Conservation (phyloP, 805 yeast species). For the Wickerhamiella musiphila region DNA sequence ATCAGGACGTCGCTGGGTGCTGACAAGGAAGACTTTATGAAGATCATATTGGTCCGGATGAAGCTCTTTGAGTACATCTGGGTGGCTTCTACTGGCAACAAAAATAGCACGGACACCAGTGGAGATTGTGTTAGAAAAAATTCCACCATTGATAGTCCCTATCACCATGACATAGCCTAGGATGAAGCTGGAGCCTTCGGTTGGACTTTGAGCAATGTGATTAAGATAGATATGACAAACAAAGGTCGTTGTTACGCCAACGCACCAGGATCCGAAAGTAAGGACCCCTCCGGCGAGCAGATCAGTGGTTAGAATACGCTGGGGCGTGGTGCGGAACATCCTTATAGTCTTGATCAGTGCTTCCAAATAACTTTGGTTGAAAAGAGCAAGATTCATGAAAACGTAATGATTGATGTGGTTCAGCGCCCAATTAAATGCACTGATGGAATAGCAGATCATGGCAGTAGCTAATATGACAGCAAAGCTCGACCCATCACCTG, state of each 20-base stretch:
- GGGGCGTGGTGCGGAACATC: constrained; percentile 59
- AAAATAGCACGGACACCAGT: constrained; percentile 74
- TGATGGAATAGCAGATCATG: constrained; percentile 24
- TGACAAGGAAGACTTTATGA: too few relatives aligned
- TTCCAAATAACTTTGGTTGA: constrained; percentile 58
- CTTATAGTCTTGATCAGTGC: constrained; percentile 75
- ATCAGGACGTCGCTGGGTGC: too few relatives aligned
- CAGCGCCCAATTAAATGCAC: constrained; percentile 60
- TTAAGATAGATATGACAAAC: constrained; percentile 49
- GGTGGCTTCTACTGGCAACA: constrained; percentile 69
- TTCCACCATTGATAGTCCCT: constrained; percentile 56
- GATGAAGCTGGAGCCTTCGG: constrained; percentile 25
- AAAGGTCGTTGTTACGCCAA: constrained; percentile 47
- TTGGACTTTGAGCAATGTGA: constrained; percentile 57
- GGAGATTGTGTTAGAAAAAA: constrained; percentile 56
- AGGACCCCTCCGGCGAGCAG: constrained; percentile 64
- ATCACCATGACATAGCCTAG: constrained; percentile 59
- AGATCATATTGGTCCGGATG: too few relatives aligned
- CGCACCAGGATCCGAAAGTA: constrained; percentile 56
- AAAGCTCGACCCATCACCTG: constrained; percentile 6
- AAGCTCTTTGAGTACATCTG: constrained; percentile 59
- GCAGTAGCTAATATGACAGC: constrained; percentile 11
- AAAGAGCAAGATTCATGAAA: constrained; percentile 69
- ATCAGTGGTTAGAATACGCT: constrained; percentile 73
- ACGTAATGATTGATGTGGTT: constrained; percentile 84